phyloP scores from a whole-genome alignment of 306 rosid genomes.

The Corylus avellana region DNA sequence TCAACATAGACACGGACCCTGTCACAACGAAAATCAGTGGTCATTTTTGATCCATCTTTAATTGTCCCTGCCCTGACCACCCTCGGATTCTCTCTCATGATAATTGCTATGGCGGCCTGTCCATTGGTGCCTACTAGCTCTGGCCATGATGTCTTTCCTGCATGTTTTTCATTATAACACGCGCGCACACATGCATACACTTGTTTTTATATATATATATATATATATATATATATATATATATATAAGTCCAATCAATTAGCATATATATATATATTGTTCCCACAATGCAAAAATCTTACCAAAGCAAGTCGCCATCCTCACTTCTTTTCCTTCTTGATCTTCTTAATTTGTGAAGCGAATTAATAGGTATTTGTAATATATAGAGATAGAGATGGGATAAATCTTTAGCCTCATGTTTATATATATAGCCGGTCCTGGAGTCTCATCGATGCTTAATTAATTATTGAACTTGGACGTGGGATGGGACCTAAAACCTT shows the following conservation, averaged over 20 bases:
- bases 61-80: constrained; percentile 39
- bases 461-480: background rate
- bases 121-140: constrained; percentile 53
- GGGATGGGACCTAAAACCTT: too few relatives aligned
- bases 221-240: background rate
- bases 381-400: too few relatives aligned
- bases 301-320: background rate
- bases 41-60: constrained; percentile 38
- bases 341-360: background rate
- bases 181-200: background rate
- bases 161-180: background rate
- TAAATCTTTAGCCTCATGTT: background rate
- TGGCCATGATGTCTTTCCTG: constrained; percentile 59
- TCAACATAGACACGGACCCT: constrained; percentile 33
- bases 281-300: background rate
- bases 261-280: background rate
- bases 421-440: background rate
- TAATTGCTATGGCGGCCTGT: constrained; percentile 33
- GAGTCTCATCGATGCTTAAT: too few relatives aligned
- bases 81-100: constrained; percentile 40
- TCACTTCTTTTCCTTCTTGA: background rate
- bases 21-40: constrained; percentile 43
- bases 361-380: background rate
- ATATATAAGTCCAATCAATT: background rate
- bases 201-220: too few relatives aligned